Evolutionary conservation across 225 moss, liverwort and hornwort species (phyloP), one percentile per base, ranked within the genome.

Genomic region (Thuidium tamariscinum): DNA sequence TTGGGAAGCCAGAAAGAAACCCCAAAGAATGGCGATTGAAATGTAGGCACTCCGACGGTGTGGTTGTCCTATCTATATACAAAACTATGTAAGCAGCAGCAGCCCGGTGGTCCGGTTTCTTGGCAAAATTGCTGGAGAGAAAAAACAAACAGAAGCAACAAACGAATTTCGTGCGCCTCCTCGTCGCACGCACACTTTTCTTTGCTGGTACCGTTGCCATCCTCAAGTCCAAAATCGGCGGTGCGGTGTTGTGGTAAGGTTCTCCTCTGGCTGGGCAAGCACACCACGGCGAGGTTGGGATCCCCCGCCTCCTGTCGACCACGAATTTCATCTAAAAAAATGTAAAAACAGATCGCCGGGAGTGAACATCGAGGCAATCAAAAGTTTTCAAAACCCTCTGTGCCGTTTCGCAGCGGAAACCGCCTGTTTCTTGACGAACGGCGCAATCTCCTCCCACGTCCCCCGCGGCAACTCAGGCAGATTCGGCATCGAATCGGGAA

Each of bases 361-460:
- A 83, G 25, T 76, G 76, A 36, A 36, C 18, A 18, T 8, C 51
- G 72, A 32, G 42, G 37, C 39, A 27, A 7, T 29, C 15, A 18
- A 32, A 9, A 8, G 9, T 6, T 18, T 77, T 91, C 77, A 91
- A 71, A 86, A 86, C 76, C 91, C 90, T 83, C 93, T 80, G 51
- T 91, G 87, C 22, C 93, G 93, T 81, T 93, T 91, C 5, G 93
- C 91, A 61, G 93, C 93, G 29, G 89, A 90, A 17, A 93, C 91
- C 3, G 93, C 93, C 70, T 93, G 93, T 49, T 93, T 93, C 86
- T 93, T 93, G 62, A 93, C 93, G 77, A 93, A 93, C 39, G 93
- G 93, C 42, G 93, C 93, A 72, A 90, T 91, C 88, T 93, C 93
- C 86, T 93, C 93, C 93, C 93, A 93, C 69, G 88, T 91, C 30